Percentiles rank a stretch among this genome's conserved stretches.
phyloP scores from a whole-genome alignment of 768 basidiomycete species.

The Lactarius akahatsu region DNA sequence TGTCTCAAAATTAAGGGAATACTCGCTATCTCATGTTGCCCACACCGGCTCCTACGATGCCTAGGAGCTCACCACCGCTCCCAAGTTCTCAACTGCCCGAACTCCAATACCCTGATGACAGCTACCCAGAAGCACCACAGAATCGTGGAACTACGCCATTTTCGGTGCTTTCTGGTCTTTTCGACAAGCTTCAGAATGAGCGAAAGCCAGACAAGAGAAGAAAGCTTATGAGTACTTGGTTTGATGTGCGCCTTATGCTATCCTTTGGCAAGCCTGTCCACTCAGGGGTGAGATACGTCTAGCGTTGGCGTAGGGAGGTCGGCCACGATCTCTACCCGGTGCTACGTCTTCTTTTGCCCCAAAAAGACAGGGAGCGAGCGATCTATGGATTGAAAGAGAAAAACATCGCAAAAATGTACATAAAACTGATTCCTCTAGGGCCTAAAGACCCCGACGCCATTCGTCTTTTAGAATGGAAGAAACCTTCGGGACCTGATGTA shows the following conservation, averaged over 20 bases:
- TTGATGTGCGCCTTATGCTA: slow-evolving; percentile 55
- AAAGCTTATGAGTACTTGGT: slow-evolving; percentile 73
- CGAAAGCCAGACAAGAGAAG: slow-evolving; percentile 71
- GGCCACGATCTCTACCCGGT: slow-evolving; percentile 90
- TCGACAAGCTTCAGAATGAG: slow-evolving; percentile 71
- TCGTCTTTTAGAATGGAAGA: slow-evolving; percentile 88
- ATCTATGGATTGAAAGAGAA: slow-evolving; percentile 96
- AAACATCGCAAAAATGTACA: slow-evolving; percentile 89
- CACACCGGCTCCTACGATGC: slow-evolving; percentile 65
- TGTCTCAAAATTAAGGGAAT: neutral
- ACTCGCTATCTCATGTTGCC: slow-evolving; percentile 50
- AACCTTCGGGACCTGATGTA: slow-evolving; percentile 67
- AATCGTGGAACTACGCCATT: slow-evolving; percentile 72
- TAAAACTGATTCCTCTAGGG: slow-evolving; percentile 83
- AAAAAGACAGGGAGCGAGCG: slow-evolving; percentile 93
- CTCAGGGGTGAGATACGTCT: slow-evolving; percentile 28
- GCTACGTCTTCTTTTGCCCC: slow-evolving; percentile 85
- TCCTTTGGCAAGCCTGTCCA: neutral
- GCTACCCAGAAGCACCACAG: slow-evolving; percentile 57
- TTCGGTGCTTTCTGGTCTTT: slow-evolving; percentile 63
- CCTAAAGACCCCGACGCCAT: slow-evolving; percentile 77
- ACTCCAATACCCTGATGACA: neutral
- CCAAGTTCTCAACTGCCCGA: slow-evolving; percentile 3
- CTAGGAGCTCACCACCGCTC: slow-evolving; percentile 45
- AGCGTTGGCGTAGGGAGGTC: slow-evolving; percentile 86